Percentiles rank a stretch among this genome's conserved stretches.
phyloP scores from a whole-genome alignment of 2,329 filamentous ascomycete genomes.

The Clonostachys byssicola region DNA sequence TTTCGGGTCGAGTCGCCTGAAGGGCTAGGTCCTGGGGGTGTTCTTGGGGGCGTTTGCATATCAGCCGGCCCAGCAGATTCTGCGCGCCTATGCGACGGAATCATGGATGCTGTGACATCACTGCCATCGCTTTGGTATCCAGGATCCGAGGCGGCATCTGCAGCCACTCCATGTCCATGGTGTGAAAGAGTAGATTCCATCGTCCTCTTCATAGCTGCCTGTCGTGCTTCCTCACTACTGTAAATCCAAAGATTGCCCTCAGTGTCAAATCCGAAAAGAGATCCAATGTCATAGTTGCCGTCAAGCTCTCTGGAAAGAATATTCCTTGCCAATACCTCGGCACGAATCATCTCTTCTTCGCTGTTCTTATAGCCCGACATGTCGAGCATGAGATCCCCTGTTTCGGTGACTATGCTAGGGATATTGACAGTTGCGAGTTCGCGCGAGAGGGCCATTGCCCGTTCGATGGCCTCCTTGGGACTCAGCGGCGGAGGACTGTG shows the following conservation, averaged over 20 bases:
- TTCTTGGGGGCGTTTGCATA: constrained; percentile 61
- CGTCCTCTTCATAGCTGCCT: constrained; percentile 70
- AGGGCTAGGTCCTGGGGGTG: constrained; percentile 63
- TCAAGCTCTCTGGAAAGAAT: constrained; percentile 90
- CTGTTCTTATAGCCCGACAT: constrained; percentile 96
- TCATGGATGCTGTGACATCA: constrained; percentile 43
- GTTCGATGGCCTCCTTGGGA: constrained; percentile 71
- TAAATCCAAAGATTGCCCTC: constrained; percentile 99
- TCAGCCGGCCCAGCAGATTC: constrained; percentile 58
- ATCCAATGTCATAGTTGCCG: constrained; percentile 93
- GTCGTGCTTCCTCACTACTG: constrained; percentile 93
- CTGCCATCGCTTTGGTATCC: constrained; percentile 93
- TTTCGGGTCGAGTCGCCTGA: constrained; percentile 72
- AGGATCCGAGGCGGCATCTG: constrained; percentile 87
- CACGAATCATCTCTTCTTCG: constrained; percentile 86
- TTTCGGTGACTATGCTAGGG: constrained; percentile 85
- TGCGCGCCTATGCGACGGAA: constrained; percentile 52
- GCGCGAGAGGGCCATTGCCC: constrained; percentile 80
- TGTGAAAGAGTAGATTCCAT: constrained; percentile 45
- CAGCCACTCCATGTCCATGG: constrained; percentile 46
- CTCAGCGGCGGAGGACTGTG: constrained; percentile 74
- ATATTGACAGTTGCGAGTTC: constrained; percentile 90
- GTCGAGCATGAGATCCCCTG: constrained; percentile 92
- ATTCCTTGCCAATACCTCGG: constrained; percentile 89
- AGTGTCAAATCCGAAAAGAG: constrained; percentile 91